Evolutionary conservation across 768 basidiomycete species (phyloP), one percentile per base, ranked within the genome.

Genomic region (Mycena belliarum): DNA sequence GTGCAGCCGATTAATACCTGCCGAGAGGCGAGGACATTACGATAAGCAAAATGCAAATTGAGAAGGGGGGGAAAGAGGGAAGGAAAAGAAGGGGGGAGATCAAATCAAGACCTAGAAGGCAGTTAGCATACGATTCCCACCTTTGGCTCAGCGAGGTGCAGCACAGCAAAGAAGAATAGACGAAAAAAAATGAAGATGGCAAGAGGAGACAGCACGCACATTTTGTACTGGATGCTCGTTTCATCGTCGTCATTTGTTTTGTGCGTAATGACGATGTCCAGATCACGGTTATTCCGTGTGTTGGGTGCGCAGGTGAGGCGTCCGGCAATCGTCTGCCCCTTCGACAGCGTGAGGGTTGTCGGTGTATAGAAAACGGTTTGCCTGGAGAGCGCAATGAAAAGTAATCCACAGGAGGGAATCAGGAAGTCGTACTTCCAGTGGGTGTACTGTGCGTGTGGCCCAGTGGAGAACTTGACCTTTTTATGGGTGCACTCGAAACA

Each of bases 321-420:
- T 42, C 97, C 97, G 20, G 72, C 73, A 71, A 99, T 85, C 48
- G 76, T 73, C 70, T 98, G 87, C 52, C 87, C 89, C 63, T 86
- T 76, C 48, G 76, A 79, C 32, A 94, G 75, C 8, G 86, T 87
- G 53, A 91, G 69, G 25, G 91, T 90, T 18, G 82, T 77, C 32
- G 88, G 89, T 35, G 95, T 97, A 75, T 99, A 99, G 79, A 99
- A 98, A 21, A 99, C 97, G 55, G 95, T 98, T 83, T 98, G 93
- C 72, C 91, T 91, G n/a, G n/a, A n/a, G n/a, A 64, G 16, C 48
- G 26, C 12, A 32, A 32, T 32, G 7, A 32, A 32, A 6, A 32
- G 6, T 6, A 6, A 32, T 32, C 12, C 29, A 12, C 29, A 32
- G 12, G 7, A 44, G 38, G 26, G 41, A 28, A 24, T 21, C 41